Base-by-base conservation (phyloP, 306 rosid species). In the Ochetophila trinervis region DNA sequence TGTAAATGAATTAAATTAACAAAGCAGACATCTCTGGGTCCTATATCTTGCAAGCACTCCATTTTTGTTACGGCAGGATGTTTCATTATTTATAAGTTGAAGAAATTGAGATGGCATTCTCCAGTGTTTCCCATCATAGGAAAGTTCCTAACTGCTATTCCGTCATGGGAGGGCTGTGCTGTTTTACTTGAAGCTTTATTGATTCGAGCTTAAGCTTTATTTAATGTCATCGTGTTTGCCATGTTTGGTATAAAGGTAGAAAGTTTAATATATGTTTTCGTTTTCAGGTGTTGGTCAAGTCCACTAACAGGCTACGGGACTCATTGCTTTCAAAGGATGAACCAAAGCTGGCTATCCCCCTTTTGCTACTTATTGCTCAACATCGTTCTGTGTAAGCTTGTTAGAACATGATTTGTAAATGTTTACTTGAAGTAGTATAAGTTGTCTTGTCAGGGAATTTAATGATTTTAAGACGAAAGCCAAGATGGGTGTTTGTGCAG, bases 311-410 rank as follows among this genome's bases (percentile, higher is more conserved):
- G 73, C 86, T 93, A 50, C 79, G 90, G 68, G 97, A 93, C 76
- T 82, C 96, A 0, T 85, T 93, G 69, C 90, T 93, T 80, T 85
- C 97, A 4, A 90, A 87, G 81, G 99, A 93, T 60, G 99, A 93
- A 73, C 83, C 87, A 3, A 90, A 88, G 76, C 68, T 88, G 88
- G 99, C 97, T 18, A 56, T 83, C 58, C 99, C 99, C 45, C 96
- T 93, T 64, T 67, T 93, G 77, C 78, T 93, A 62, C 99, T 87
- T 73, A 78, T 93, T 81, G 91, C 99, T 76, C 99, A 93, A 67
- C 99, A 93, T 71, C 96, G 99, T 63, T 93, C 99, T 60, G 44
- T 88, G 99, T 93, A 88, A 90, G 97, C 75, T 54, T 23, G 2
- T 45, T 21, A 36, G 45, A 63, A 53, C 69, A 68, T 71, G 3